A percentile compares a stretch with the other conserved stretches of the same genome.
Conservation (phyloP, 495 filamentous ascomycete species). For the Penicillium odoratum region DNA sequence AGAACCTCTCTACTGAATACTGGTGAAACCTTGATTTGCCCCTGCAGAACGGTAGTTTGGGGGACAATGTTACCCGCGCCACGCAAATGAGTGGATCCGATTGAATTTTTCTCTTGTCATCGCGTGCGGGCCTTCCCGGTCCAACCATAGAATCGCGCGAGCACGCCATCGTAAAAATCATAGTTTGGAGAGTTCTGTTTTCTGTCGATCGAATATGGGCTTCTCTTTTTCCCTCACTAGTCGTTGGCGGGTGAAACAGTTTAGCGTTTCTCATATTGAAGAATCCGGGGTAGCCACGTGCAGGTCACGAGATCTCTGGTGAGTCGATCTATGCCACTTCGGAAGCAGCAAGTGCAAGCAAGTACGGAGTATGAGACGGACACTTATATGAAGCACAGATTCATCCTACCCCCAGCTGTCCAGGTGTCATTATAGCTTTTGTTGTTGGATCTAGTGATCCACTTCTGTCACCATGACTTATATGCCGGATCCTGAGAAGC, state of each 20-base stretch:
- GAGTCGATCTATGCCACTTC: not conserved
- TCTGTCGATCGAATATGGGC: not conserved
- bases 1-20: not conserved
- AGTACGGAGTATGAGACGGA: not conserved
- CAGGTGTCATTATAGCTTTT: not conserved
- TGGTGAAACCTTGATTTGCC: not conserved
- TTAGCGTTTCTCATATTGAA: not conserved
- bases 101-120: conserved; percentile 12
- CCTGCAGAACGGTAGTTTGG: conserved; percentile 2
- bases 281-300: conserved; percentile 14
- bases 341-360: not conserved
- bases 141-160: conserved; percentile 13
- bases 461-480: conserved; percentile 10
- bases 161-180: conserved; percentile 23
- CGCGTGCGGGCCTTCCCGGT: conserved; percentile 2
- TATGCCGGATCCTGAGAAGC: conserved; percentile 29
- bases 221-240: not conserved
- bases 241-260: conserved; percentile 1
- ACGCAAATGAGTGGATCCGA: conserved; percentile 6
- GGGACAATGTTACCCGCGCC: conserved; percentile 1
- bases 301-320: conserved; percentile 12
- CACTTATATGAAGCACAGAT: not conserved
- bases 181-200: not conserved
- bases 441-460: not conserved
- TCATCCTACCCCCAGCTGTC: not conserved